Evolutionary conservation across 129 eudicot species (phyloP), one percentile per base, ranked within the genome.

Genomic region (Apium graveolens): DNA sequence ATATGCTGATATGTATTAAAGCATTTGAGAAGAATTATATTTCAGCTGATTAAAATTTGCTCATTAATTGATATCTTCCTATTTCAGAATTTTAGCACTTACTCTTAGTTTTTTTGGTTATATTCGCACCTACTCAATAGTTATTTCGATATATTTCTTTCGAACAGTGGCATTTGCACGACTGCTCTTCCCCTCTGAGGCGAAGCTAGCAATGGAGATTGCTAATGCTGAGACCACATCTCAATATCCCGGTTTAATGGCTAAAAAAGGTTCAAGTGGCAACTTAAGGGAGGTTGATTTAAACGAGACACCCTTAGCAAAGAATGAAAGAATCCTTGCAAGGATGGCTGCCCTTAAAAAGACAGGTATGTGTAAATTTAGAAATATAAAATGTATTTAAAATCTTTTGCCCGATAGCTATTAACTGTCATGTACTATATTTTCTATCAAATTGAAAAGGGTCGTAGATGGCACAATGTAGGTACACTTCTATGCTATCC

Each of bases 131-230:
- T 26, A 32, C 39, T 65, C 46, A 38, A 4, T 24, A 63, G 41
- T 11, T 10, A 13, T 42, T 43, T 48, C 37, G 21, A 3, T 75
- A 37, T 48, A 26, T 63, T 75, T 68, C 70, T 21, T 38, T 78
- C 63, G 74, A 48, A 37, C 85, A 92, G 97, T 92, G 81, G 91
- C 96, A 46, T 85, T 92, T 83, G 97, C 97, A 11, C 86, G 93
- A 68, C 66, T 91, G 65, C 78, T 90, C 72, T 92, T 92, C 81
- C 97, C 97, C 1, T 24, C 81, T 3, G 96, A 92, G 87, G 97
- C 97, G 8, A 88, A 82, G 70, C 79, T 92, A 63, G 96, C 93
- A 26, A 90, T 92, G 90, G 87, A 88, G 68, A 85, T 87, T 16
- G 97, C 97, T 4, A 42, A 88, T 83, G 96, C 92, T 24, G 84